Percentiles rank a stretch among this genome's conserved stretches.
Evolutionary conservation across 2,329 filamentous ascomycete genomes (phyloP).

Genomic region (Lachnellula willkommii): DNA sequence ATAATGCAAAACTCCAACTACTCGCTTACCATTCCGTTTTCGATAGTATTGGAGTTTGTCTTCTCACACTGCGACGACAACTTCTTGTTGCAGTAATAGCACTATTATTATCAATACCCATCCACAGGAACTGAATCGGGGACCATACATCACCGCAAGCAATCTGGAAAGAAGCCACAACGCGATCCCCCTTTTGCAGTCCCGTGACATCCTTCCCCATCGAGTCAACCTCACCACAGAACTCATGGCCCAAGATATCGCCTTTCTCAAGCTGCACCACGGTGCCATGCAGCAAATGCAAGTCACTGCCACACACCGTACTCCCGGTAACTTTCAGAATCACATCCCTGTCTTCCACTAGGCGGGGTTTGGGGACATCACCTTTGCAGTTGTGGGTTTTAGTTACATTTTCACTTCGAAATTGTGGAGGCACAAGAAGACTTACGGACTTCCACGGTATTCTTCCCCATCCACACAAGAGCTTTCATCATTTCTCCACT

Average conservation of each 20-base stretch:
- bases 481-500: slow-evolving; percentile 68
- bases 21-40: slow-evolving; percentile 55
- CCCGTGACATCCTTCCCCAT: slow-evolving; percentile 48
- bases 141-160: slow-evolving; percentile 53
- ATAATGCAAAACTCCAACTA: neutral
- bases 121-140: neutral
- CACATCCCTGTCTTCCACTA: slow-evolving; percentile 70
- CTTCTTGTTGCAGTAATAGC: slow-evolving; percentile 75
- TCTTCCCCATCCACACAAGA: slow-evolving; percentile 76
- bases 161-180: slow-evolving; percentile 84
- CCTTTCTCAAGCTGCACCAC: slow-evolving; percentile 45
- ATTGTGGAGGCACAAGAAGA: slow-evolving; percentile 2
- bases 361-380: slow-evolving; percentile 62
- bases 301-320: slow-evolving; percentile 34
- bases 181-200: slow-evolving; percentile 57
- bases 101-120: slow-evolving; percentile 35
- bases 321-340: slow-evolving; percentile 66
- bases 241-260: slow-evolving; percentile 51
- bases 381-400: slow-evolving; percentile 34
- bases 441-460: slow-evolving; percentile 62
- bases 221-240: slow-evolving; percentile 44
- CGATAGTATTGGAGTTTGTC: slow-evolving; percentile 68
- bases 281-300: slow-evolving; percentile 34
- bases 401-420: neutral
- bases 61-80: slow-evolving; percentile 73